phyloP scores from a whole-genome alignment of 2,329 filamentous ascomycete species.

The Fusarium nematophilum region DNA sequence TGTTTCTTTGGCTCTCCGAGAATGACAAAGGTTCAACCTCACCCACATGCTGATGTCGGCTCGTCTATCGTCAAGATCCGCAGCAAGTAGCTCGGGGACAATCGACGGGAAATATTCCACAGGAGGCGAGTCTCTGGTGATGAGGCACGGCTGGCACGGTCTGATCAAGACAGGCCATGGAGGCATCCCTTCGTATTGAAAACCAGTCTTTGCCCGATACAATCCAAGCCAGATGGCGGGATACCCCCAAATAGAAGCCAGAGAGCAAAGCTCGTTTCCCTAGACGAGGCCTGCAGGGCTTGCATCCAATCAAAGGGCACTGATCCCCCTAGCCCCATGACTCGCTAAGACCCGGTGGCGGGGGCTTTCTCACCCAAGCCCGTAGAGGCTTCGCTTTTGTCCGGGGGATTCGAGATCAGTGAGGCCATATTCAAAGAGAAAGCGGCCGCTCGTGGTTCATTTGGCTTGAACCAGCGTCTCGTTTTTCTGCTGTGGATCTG shows the following conservation, averaged over 20 bases:
- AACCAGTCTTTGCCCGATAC: slow-evolving; percentile 43
- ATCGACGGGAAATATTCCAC: slow-evolving; percentile 42
- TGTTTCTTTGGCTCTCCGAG: slow-evolving; percentile 27
- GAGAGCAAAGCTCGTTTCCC: slow-evolving; percentile 45
- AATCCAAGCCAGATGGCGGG: slow-evolving; percentile 42
- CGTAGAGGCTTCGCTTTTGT: slow-evolving; percentile 27
- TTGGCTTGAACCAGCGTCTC: slow-evolving; percentile 22
- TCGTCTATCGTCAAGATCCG: slow-evolving; percentile 39
- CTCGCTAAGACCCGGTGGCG: slow-evolving; percentile 42
- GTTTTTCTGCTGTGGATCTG: slow-evolving; percentile 14
- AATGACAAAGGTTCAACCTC: slow-evolving; percentile 20
- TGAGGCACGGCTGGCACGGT: slow-evolving; percentile 38
- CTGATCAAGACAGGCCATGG: slow-evolving; percentile 38
- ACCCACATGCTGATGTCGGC: slow-evolving; percentile 38
- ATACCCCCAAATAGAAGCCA: slow-evolving; percentile 45
- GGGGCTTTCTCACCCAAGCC: slow-evolving; percentile 37
- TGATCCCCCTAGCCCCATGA: slow-evolving; percentile 41
- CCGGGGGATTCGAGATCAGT: slow-evolving; percentile 35
- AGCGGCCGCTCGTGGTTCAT: slow-evolving; percentile 30
- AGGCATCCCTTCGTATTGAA: slow-evolving; percentile 44
- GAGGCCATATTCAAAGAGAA: slow-evolving; percentile 41
- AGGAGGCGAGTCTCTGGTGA: slow-evolving; percentile 32
- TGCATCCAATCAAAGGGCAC: slow-evolving; percentile 38
- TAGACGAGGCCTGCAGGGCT: slow-evolving; percentile 43
- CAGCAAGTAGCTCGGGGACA: slow-evolving; percentile 36